Evolutionary conservation across 1,284 basidiomycete genomes (phyloP), one percentile per base, ranked within the genome.

Genomic region (Cryptococcus jaspeensis): DNA sequence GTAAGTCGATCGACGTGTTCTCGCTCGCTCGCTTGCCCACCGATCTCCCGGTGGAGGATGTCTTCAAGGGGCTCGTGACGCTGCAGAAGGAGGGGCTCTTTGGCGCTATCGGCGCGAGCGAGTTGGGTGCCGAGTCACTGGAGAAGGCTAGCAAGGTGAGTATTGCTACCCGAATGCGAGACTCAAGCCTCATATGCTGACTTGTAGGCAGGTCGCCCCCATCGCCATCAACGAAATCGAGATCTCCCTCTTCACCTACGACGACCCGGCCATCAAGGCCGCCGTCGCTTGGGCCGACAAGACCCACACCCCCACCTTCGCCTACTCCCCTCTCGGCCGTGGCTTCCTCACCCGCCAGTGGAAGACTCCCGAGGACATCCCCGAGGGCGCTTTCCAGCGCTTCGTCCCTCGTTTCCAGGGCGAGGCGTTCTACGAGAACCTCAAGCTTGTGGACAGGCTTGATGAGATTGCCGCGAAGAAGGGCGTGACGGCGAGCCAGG

Each of bases 291-390:
- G 67, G 20, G 78, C 74, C 62, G 75, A 78, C 32, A 80, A 84
- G 56, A 76, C 83, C 16, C 75, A 78, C 2, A 75, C 84, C 38
- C 76, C 84, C 16, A 78, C 87, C 52, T 73, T 82, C 11, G 83
- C 81, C 28, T 87, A 87, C 67, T 82, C 81, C 67, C 85, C 85
- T 0, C 79, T 86, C 15, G 84, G 84, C 9, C 75, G 79, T 45
- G 86, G 86, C 1, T 81, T 87, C 67, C 72, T 88, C 18, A 80
- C 81, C 0, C 83, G 85, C 12, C 73, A 75, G 40, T 80, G 81
- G 64, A 81, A 81, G 65, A 75, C 69, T 16, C 67, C 65, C 4
- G 77, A 81, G 32, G 84, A 86, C 68, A 74, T 87, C n/a, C 77
- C 78, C 11, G 78, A 79, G 25, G 80, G 77, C 3, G 58, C 55